A percentile compares a stretch with the other conserved stretches of the same genome.
Conservation (phyloP, 2,329 filamentous ascomycete species). For the Claviceps sp. region DNA sequence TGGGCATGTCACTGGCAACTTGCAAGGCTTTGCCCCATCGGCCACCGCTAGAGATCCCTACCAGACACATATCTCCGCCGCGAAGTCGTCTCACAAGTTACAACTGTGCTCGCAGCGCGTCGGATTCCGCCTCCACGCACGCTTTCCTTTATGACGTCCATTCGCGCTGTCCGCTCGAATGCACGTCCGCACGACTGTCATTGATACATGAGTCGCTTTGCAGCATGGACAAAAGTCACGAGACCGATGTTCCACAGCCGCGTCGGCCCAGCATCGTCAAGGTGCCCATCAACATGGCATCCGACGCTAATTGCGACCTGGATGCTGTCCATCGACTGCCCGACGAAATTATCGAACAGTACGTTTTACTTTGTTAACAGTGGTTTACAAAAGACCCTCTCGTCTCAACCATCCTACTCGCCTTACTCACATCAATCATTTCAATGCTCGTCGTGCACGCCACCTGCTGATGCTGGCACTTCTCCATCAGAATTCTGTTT, state of each 20-base stretch:
- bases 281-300: slow-evolving; percentile 14
- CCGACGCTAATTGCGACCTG: slow-evolving; percentile 12
- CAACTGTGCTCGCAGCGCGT: not conserved
- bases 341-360: slow-evolving; percentile 60
- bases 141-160: not conserved
- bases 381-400: not conserved
- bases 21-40: too few species aligned
- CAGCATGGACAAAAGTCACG: slow-evolving; percentile 16
- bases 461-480: not conserved
- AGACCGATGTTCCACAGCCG: slow-evolving; percentile 13
- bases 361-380: slow-evolving; percentile 14
- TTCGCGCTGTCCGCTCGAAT: not conserved
- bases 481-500: slow-evolving; percentile 41
- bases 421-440: too few species aligned
- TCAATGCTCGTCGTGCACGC: not conserved
- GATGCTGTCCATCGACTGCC: slow-evolving; percentile 42
- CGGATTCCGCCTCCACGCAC: not conserved
- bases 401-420: not conserved
- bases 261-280: slow-evolving; percentile 23
- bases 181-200: not conserved
- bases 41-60: too few species aligned
- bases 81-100: too few species aligned
- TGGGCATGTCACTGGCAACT: too few species aligned
- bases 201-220: not conserved
- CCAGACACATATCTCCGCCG: too few species aligned